phyloP scores from a whole-genome alignment of 176 grass and related monocot species.

The Eremochloa ophiuroides region DNA sequence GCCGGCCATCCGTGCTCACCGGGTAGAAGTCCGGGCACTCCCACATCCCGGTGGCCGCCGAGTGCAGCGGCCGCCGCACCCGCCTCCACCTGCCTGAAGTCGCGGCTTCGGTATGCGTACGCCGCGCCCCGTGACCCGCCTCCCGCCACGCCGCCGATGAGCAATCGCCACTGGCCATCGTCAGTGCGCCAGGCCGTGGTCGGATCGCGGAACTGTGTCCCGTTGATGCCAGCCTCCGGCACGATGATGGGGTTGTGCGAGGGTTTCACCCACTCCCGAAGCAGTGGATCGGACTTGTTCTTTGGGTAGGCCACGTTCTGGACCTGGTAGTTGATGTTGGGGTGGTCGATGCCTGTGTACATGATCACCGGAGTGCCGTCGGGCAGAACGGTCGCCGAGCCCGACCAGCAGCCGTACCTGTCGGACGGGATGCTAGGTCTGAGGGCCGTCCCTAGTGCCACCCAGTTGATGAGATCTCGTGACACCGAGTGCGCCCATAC shows the following conservation, averaged over 20 bases:
- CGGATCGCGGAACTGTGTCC: constrained; percentile 59
- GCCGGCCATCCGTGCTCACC: constrained; percentile 10
- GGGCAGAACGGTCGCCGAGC: constrained; percentile 50
- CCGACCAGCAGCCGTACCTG: constrained; percentile 67
- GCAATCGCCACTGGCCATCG: constrained; percentile 51
- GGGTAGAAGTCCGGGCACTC: constrained; percentile 91
- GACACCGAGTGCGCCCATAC: constrained; percentile 79
- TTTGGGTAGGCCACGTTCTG: constrained; percentile 63
- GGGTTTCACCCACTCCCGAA: constrained; percentile 64
- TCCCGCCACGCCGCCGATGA: constrained; percentile 37
- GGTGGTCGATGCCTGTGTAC: constrained; percentile 48
- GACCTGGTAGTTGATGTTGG: constrained; percentile 40
- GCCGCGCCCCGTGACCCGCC: constrained; percentile 20
- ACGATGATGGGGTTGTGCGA: constrained; percentile 56
- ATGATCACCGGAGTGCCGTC: constrained; percentile 46
- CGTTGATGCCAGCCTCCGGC: constrained; percentile 43
- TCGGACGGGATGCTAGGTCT: constrained; percentile 45
- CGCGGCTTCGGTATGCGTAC: constrained; percentile 61
- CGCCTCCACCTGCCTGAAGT: constrained; percentile 60
- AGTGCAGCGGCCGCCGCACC: constrained; percentile 53
- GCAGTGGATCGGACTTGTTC: constrained; percentile 53
- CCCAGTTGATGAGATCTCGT: constrained; percentile 68
- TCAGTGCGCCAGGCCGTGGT: constrained; percentile 58
- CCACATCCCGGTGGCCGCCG: constrained; percentile 70
- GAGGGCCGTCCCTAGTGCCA: constrained; percentile 48